Conservation (phyloP, 371 early-diverging fungal species). For the Syncephalastrum racemosum region DNA sequence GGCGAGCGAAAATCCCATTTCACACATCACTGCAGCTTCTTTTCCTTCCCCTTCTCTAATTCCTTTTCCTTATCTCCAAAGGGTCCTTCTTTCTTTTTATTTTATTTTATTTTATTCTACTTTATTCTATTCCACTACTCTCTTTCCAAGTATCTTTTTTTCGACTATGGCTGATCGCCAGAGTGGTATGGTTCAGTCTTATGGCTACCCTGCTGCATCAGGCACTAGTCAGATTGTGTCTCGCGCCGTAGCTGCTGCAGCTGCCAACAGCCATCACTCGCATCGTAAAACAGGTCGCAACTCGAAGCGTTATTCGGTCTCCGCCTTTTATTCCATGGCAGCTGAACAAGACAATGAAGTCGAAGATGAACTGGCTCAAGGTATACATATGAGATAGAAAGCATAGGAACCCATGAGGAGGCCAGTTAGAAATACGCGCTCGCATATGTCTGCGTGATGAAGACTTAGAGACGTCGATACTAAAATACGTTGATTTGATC, state of each 20-base stretch:
- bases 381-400: constrained; percentile 14
- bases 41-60: constrained; percentile 8
- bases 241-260: constrained; percentile 49
- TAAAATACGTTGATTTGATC: background rate
- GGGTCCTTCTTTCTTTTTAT: background rate
- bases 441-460: too few species aligned
- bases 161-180: constrained; percentile 36
- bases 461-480: too few species aligned
- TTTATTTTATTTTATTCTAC: background rate
- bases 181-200: constrained; percentile 46
- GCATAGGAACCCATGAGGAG: background rate
- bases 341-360: constrained; percentile 95
- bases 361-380: constrained; percentile 88
- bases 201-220: constrained; percentile 35
- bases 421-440: too few species aligned
- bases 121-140: background rate
- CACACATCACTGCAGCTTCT: background rate
- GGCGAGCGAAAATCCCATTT: too few species aligned
- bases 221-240: constrained; percentile 35
- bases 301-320: constrained; percentile 81
- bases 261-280: constrained; percentile 41
- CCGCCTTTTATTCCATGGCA: constrained; percentile 92
- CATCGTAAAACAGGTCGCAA: constrained; percentile 33
- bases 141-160: background rate
- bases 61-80: background rate